phyloP scores from a whole-genome alignment of 768 basidiomycete species.

The Terana coerulea region DNA sequence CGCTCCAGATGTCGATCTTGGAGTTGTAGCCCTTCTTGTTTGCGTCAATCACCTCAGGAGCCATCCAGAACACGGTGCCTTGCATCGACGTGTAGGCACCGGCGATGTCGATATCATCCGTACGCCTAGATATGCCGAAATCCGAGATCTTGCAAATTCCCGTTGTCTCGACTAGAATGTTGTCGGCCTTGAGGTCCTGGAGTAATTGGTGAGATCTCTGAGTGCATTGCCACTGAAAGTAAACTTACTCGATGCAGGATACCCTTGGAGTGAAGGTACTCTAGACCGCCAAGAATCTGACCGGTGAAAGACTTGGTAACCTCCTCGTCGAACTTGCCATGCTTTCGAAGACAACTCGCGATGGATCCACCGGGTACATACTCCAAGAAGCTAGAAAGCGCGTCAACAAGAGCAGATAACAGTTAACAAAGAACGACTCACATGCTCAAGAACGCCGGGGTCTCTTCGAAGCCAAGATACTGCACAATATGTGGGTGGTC shows the following conservation, averaged over 20 bases:
- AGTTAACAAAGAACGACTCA: constrained; percentile 38
- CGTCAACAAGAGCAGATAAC: background rate
- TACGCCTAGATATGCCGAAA: constrained; percentile 97
- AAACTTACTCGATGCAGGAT: constrained; percentile 86
- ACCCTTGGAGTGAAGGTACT: constrained; percentile 87
- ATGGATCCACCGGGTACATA: constrained; percentile 98
- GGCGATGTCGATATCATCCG: constrained; percentile 76
- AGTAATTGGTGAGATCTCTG: background rate
- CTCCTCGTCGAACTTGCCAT: constrained; percentile 89
- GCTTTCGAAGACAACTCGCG: constrained; percentile 82
- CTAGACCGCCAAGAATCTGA: constrained; percentile 88
- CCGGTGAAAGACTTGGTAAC: constrained; percentile 90
- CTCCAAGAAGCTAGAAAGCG: constrained; percentile 78
- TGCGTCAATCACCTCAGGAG: constrained; percentile 88
- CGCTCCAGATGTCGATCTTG: constrained; percentile 98
- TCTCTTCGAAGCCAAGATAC: constrained; percentile 94
- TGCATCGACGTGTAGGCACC: constrained; percentile 93
- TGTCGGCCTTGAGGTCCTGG: constrained; percentile 96
- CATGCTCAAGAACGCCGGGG: constrained; percentile 87
- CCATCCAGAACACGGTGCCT: constrained; percentile 99
- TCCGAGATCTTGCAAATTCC: constrained; percentile 98
- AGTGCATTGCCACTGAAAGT: background rate
- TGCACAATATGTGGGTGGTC: constrained; percentile 98
- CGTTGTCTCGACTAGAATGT: constrained; percentile 90
- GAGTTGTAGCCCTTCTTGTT: constrained; percentile 90